These are phyloP conservation scores for Juglanconis sp. DNA, from an alignment of 2,329 filamentous ascomycete genomes.

Conservation along the genomic window DNA sequence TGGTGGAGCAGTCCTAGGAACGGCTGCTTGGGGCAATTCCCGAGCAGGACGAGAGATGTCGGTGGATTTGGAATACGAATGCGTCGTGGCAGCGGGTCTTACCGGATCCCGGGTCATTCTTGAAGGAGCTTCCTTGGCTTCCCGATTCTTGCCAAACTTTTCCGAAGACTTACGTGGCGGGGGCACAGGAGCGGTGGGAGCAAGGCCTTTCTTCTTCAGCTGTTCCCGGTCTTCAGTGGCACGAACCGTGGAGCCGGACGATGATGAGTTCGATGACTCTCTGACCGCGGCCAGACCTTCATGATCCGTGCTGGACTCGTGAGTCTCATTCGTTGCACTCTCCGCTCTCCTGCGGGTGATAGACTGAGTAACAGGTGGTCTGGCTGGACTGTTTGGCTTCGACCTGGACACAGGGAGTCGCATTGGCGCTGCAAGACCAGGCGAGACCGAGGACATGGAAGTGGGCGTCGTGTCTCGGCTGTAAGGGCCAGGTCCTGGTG, in stretches of 20 bases:
- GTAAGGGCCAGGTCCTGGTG: constrained; percentile 65
- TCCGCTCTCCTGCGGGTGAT: constrained; percentile 55
- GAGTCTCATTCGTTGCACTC: constrained; percentile 51
- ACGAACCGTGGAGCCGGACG: constrained; percentile 66
- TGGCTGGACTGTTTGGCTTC: constrained; percentile 53
- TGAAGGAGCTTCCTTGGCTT: constrained; percentile 34
- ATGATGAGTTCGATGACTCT: constrained; percentile 70
- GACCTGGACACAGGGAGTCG: constrained; percentile 44
- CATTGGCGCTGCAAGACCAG: constrained; percentile 52
- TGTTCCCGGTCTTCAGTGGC: constrained; percentile 45
- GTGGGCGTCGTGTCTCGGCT: constrained; percentile 77
- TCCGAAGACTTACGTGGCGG: constrained; percentile 61
- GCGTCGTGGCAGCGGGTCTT: too few species aligned
- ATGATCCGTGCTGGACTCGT: constrained; percentile 43
- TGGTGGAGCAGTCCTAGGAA: constrained; percentile 43
- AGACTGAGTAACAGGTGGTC: constrained; percentile 54
- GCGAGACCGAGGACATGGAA: constrained; percentile 73
- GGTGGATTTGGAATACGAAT: constrained; percentile 12
- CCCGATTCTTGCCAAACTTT: constrained; percentile 42
- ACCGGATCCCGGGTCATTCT: background rate
- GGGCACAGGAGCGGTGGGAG: constrained; percentile 55
- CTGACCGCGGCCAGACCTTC: constrained; percentile 63
- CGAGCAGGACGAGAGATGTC: constrained; percentile 25
- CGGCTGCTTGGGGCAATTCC: constrained; percentile 23
- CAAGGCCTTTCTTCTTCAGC: constrained; percentile 41